Evolutionary conservation across 345 rosid genomes (phyloP), one percentile per base, ranked within the genome.

Genomic region (Hypericum perforatum): DNA sequence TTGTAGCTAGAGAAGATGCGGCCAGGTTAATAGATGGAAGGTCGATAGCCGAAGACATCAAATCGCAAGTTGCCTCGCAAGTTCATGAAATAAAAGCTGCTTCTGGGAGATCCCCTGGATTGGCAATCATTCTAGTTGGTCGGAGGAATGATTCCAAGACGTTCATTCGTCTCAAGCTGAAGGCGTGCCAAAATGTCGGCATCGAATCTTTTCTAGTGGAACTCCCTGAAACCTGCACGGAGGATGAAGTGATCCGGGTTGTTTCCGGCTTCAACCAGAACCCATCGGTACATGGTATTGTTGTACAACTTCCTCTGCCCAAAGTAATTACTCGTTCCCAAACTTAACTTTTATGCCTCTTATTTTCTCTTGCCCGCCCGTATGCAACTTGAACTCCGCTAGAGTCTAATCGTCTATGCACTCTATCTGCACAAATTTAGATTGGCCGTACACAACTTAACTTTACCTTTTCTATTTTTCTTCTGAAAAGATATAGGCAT

Each of bases 271-370:
- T 65, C 39, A 65, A 70, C 29, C 13, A 46, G 11, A 46, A 70
- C 53, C 63, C 67, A 13, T 43, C 57, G 10, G 64, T 70, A 41
- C 63, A 65, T 65, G 75, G 70, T 54, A 70, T 70, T 57, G 42
- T 65, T 11, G 75, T 65, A 47, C 70, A 65, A 54, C 70, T 70
- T 53, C 75, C 75, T 49, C 60, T 65, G 7, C 64, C 70, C 6
- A 50, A 61, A 54, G 75, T 70, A 65, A 60, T 64, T 60, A 52
- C 63, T 43, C 41, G 43, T 42, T 8, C 64, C 58, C 55, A 42
- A 37, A 41, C 38, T 7, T 13, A 36, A 22, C 12, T 0, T 22
- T n/a, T 37, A 11, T 46, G 5, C 16, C 37, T 16, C 7, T 16
- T 22, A 1, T 11, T 45, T 53, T 14, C 39, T 0, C 9, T 39